A percentile compares a stretch with the other conserved stretches of the same genome.
phyloP scores from a whole-genome alignment of 2,329 filamentous ascomycete species.

The Aspergillus jensenii region DNA sequence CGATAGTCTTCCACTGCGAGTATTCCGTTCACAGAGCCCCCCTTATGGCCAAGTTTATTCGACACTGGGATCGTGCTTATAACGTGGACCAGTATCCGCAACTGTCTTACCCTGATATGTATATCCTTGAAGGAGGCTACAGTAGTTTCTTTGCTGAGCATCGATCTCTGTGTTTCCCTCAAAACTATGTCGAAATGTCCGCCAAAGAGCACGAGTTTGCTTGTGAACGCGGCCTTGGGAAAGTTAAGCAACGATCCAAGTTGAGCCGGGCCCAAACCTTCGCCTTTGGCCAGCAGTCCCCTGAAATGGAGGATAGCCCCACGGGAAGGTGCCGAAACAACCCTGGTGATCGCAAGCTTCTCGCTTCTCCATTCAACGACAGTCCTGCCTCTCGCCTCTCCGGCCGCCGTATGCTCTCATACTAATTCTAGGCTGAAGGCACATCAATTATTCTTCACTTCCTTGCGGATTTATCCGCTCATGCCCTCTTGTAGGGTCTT shows the following conservation, averaged over 20 bases:
- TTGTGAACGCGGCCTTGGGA: conserved; percentile 92
- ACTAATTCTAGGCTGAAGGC: conserved; percentile 23
- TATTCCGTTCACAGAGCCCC: conserved; percentile 96
- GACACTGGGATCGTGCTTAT: conserved; percentile 78
- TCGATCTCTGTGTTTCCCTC: conserved; percentile 79
- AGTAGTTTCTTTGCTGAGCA: conserved; percentile 85
- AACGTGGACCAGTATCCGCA: conserved; percentile 85
- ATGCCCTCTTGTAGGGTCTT: conserved; percentile 4
- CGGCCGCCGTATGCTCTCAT: conserved; percentile 47
- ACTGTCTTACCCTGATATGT: conserved; percentile 94
- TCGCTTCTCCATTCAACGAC: conserved; percentile 38
- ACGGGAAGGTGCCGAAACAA: conserved; percentile 49
- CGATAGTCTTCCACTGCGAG: conserved; percentile 95
- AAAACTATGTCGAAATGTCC: conserved; percentile 96
- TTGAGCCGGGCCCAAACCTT: conserved; percentile 88
- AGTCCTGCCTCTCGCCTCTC: conserved; percentile 36
- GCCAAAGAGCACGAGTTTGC: conserved; percentile 87
- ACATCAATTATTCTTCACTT: conserved; percentile 20
- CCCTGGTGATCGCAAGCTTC: conserved; percentile 29
- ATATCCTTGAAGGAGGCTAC: conserved; percentile 95
- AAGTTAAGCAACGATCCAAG: conserved; percentile 84
- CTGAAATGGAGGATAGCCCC: conserved; percentile 62
- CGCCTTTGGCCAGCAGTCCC: conserved; percentile 77
- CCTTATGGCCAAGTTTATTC: conserved; percentile 92
- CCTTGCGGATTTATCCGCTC: conserved; percentile 16